These are phyloP conservation scores for Sabuloglossum arenarium DNA, from an alignment of 495 filamentous ascomycete species.

Conservation along the genomic window DNA sequence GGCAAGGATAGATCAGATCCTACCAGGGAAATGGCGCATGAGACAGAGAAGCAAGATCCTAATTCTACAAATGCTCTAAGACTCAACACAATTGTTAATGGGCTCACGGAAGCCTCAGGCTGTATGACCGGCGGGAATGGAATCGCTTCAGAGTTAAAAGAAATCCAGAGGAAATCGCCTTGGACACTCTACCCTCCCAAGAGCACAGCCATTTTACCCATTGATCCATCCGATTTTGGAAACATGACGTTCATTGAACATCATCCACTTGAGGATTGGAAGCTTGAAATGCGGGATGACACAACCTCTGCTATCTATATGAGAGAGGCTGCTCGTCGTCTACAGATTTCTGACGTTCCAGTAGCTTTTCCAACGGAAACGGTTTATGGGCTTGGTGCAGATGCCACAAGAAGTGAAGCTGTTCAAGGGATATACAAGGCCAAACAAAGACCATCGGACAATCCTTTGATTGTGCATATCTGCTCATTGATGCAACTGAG, in stretches of 20 bases:
- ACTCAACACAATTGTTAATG: not conserved
- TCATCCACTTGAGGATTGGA: not conserved
- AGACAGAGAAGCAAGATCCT: not conserved
- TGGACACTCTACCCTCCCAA: not conserved
- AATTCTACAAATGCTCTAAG: not conserved
- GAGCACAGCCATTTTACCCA: conserved; percentile 2
- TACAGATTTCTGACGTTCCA: conserved; percentile 43
- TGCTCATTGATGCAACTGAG: conserved; percentile 63
- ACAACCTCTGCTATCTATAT: conserved; percentile 12
- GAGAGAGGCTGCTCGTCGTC: conserved; percentile 32
- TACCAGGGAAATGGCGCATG: not conserved
- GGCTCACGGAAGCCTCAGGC: not conserved
- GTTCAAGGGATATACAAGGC: conserved; percentile 82
- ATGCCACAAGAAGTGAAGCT: conserved; percentile 67
- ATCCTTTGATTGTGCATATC: conserved; percentile 87
- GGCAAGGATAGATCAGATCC: not conserved
- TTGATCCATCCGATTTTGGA: not conserved
- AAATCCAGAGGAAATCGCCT: not conserved
- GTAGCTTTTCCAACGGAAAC: conserved; percentile 97
- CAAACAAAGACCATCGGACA: conserved; percentile 80
- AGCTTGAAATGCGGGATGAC: conserved; percentile 2
- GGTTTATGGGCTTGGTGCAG: conserved; percentile 88
- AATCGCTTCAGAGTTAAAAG: not conserved
- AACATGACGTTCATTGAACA: not conserved
- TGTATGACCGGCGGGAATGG: too few species aligned